Evolutionary conservation across 106 monocot genomes (phyloP), one percentile per base, ranked within the genome.

Genomic region (Apostasia shenzhenica): DNA sequence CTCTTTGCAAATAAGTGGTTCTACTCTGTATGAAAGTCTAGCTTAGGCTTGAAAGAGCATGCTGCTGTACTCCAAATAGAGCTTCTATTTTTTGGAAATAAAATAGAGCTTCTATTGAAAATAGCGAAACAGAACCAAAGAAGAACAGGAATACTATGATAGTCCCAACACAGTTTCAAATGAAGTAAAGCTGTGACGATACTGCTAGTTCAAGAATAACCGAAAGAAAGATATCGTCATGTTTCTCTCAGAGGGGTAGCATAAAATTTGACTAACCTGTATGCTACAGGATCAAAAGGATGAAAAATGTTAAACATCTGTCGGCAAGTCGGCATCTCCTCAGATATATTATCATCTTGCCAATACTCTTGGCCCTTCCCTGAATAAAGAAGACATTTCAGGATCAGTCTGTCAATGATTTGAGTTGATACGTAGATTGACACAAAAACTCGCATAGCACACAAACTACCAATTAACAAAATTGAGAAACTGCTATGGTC

Each of bases 271-370:
- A 81, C 75, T 72, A 71, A 94, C 99, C 99, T 90, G 57, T 93
- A 99, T 57, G 99, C 99, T 44, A 99, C 99, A 73, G 99, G 99
- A 80, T 99, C 99, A 80, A 87, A 99, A 13, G 99, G 99, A 83
- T 99, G 99, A 67, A 99, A 99, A 72, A 99, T 93, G 72, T 99
- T 99, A 65, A 99, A 85, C 93, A 93, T 99, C 75, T 90, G 82
- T 42, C 81, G 67, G 73, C 99, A 99, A 60, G 67, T 79, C 47
- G 99, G 93, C 81, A 99, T 93, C 63, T 90, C 93, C 76, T 99
- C 99, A 55, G 79, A 75, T 57, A 93, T 83, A 55, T 65, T 74
- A 64, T 87, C 93, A 76, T 93, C 85, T 79, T 90, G 85, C 99
- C 99, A 99, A 81, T 99, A 99, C 45, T 85, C 83, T 70, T 88